Evolutionary conservation across 2,329 filamentous ascomycete genomes (phyloP), one percentile per base, ranked within the genome.

Genomic region (Bimuria novae-zelandiae): DNA sequence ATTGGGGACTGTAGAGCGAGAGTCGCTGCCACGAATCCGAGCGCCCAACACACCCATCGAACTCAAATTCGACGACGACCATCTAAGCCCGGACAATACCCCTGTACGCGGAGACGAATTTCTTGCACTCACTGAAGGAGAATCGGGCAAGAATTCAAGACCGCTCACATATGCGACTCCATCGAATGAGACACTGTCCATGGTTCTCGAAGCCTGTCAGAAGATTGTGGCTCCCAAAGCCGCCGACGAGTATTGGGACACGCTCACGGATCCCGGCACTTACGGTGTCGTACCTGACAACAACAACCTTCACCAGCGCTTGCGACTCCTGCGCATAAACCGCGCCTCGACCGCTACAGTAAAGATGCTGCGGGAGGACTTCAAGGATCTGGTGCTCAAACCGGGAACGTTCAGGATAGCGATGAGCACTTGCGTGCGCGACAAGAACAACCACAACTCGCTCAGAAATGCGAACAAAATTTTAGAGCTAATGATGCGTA

Each of bases 241-340:
- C n/a, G 89, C 85, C n/a, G 75, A 82, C 47, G 80, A 80, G 27
- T 97, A 97, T 73, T 97, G 92, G 92, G 78, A 87, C 16, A 68
- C 87, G 5, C 77, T 97, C 52, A 89, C 87, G 6, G 69, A 72
- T 23, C 63, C 64, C 0, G 70, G 78, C 1, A 73, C 79, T 11
- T 81, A 85, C 69, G 75, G 75, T n/a, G 75, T 97, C 54, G 68
- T 77, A 2, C 92, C 93, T 0, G 92, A 97, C 69, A 64, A 77
- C 7, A 81, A 86, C 57, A 92, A 90, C 68, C 89, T 87, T 75
- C 79, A 85, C 59, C 78, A 80, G 58, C 86, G 90, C 64, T 79
- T 97, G 14, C 82, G 84, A 48, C 71, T 89, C 36, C 80, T 94
- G 30, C 84, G 85, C 46, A 71, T 82, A 29, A 84, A 83, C 36